phyloP scores from a whole-genome alignment of 2,329 filamentous ascomycete genomes.

The Hypoxylon sp. region DNA sequence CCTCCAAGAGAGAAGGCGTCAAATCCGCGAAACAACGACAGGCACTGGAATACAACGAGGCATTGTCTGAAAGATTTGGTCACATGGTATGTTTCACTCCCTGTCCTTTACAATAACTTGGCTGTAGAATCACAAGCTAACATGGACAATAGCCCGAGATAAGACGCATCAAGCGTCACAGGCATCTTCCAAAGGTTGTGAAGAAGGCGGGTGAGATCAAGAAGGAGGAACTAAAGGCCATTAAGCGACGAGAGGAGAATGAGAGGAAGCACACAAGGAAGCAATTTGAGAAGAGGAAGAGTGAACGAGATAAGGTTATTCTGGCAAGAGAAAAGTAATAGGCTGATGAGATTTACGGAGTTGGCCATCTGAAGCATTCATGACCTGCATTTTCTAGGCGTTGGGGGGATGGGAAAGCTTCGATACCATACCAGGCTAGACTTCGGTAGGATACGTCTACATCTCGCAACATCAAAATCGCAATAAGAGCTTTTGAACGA shows the following conservation, averaged over 20 bases:
- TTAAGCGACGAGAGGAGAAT: conserved; percentile 94
- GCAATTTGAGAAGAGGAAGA: conserved; percentile 77
- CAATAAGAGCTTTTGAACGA: not conserved
- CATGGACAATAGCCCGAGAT: conserved; percentile 75
- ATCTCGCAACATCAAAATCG: conserved; percentile 19
- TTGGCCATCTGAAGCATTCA: conserved; percentile 5
- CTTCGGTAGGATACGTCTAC: conserved; percentile 24
- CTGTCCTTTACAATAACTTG: not conserved
- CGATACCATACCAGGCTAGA: conserved; percentile 46
- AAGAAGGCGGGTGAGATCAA: conserved; percentile 99
- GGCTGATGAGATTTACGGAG: conserved; percentile 11
- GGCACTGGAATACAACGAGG: conserved; percentile 91
- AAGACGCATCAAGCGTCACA: conserved; percentile 87
- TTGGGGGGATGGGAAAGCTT: conserved; percentile 42
- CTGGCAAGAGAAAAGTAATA: conserved; percentile 71
- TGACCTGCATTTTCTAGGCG: conserved; percentile 46
- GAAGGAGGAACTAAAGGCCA: conserved; percentile 83
- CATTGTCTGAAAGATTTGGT: conserved; percentile 83
- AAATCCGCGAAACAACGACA: conserved; percentile 87
- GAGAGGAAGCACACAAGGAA: conserved; percentile 91
- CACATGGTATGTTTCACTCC: conserved; percentile 73
- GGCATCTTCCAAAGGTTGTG: conserved; percentile 90
- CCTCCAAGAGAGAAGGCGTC: conserved; percentile 84
- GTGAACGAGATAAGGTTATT: conserved; percentile 94
- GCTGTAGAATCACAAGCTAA: conserved; percentile 27